Base-by-base conservation (phyloP, 768 basidiomycete genomes). In the Collybiopsis confluens region DNA sequence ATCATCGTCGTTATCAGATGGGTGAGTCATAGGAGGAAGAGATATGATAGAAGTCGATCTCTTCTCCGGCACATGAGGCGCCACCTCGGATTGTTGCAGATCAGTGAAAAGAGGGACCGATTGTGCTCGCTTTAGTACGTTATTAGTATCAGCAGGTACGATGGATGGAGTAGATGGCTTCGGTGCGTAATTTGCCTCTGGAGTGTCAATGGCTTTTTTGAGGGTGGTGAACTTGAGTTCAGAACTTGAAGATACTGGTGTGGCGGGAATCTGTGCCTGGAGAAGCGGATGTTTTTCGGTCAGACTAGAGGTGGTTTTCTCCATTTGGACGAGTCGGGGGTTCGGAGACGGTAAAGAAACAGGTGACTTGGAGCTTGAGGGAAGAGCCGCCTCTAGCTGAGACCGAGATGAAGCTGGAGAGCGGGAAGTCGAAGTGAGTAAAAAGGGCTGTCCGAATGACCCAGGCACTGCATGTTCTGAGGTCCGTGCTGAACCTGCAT, bases 401-500 rank as follows among this genome's bases (percentile, higher is more conserved):
- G 30, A 33, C 13, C 30, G 30, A 33, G 10, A 6, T 6, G 18
- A 38, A 4, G 7, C 23, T 21, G 24, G 11, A 11, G 33, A 5
- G 16, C 20, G 20, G 13, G 15, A 9, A 16, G 15, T 5, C n/a
- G 38, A 5, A 20, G 38, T 36, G 47, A 48, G 47, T 6, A 48
- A 20, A 23, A 37, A 36, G 11, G 47, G 47, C 16, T 37, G 21
- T 3, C 47, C 47, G 24, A 48, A 48, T 6, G 47, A 48, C 2
- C 20, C 37, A 4, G 47, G 16, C n/a, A 35, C 21, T 27, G 13
- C 27, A 10, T 9, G 45, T 30, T 30, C 45, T 20, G 45, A 33
- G 16, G 11, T 46, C 8, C 45, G 15, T 48, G 67, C 65, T 13
- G 74, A 72, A 4, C 75, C 75, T 7, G 85, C 76, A 49, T 83